phyloP scores from a whole-genome alignment of 768 basidiomycete species.

The Collybia mongolica region DNA sequence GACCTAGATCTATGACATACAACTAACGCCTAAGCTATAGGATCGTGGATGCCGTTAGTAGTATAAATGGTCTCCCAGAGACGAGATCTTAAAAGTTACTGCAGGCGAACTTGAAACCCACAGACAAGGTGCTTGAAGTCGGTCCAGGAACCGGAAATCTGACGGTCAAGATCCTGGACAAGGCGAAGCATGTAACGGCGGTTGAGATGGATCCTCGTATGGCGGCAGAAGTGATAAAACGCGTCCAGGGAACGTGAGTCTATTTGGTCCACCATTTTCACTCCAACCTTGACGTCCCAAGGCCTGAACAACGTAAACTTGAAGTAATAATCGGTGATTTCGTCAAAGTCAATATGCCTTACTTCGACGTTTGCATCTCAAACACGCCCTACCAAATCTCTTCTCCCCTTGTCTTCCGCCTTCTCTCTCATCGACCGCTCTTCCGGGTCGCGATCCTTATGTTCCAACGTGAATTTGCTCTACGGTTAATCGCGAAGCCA shows the following conservation, averaged over 20 bases:
- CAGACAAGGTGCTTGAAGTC: constrained; percentile 95
- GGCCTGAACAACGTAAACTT: constrained; percentile 93
- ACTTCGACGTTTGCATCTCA: constrained; percentile 98
- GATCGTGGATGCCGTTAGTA: constrained; percentile 44
- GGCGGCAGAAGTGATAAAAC: constrained; percentile 96
- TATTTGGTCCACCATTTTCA: neutral
- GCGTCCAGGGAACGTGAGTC: constrained; percentile 96
- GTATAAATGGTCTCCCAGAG: neutral
- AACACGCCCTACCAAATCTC: constrained; percentile 99
- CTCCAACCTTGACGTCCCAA: constrained; percentile 25
- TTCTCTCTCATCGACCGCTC: constrained; percentile 93
- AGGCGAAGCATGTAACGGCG: constrained; percentile 89
- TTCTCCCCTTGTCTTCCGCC: constrained; percentile 93
- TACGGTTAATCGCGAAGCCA: constrained; percentile 86
- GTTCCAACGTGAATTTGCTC: constrained; percentile 99
- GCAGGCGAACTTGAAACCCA: constrained; percentile 88
- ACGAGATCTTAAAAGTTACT: constrained; percentile 2
- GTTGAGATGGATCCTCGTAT: constrained; percentile 99
- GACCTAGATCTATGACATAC: neutral
- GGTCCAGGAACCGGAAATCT: constrained; percentile 98
- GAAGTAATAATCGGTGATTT: constrained; percentile 97
- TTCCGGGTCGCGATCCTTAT: constrained; percentile 96
- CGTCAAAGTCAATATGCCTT: constrained; percentile 96
- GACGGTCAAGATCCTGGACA: constrained; percentile 90
- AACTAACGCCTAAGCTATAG: constrained; percentile 19